Conservation (phyloP, 768 basidiomycete genomes). For the Tricholoma sp. region DNA sequence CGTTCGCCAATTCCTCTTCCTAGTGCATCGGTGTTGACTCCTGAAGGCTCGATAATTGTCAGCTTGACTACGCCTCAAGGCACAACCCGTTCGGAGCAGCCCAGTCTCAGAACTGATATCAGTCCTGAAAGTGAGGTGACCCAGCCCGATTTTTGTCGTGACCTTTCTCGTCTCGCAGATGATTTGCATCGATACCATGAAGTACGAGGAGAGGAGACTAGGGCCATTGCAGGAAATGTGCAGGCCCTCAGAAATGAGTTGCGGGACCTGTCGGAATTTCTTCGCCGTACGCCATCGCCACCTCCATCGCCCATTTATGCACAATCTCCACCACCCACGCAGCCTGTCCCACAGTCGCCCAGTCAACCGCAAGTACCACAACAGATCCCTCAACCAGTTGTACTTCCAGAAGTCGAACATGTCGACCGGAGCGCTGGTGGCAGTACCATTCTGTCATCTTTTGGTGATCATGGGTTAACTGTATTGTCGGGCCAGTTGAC, state of each 20-base stretch:
- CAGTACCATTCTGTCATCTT: constrained; percentile 32
- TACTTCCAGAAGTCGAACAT: constrained; percentile 10
- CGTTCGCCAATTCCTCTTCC: constrained; percentile 15
- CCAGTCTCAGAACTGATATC: constrained; percentile 26
- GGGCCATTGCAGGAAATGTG: constrained; percentile 62
- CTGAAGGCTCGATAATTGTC: constrained; percentile 32
- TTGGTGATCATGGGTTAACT: constrained; percentile 19
- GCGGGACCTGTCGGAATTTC: constrained; percentile 51
- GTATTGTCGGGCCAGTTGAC: constrained; percentile 25
- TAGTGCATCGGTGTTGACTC: constrained; percentile 27
- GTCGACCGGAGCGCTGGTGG: constrained; percentile 42
- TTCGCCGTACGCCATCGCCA: constrained; percentile 40
- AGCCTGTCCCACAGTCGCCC: neutral
- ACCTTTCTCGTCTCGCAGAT: constrained; percentile 45
- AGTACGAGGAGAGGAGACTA: constrained; percentile 56
- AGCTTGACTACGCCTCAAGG: constrained; percentile 37
- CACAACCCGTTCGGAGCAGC: constrained; percentile 28
- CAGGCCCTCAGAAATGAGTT: constrained; percentile 68
- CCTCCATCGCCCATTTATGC: neutral
- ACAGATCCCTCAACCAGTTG: constrained; percentile 7
- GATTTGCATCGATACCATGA: constrained; percentile 54
- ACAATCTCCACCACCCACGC: neutral
- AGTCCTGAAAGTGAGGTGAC: constrained; percentile 37
- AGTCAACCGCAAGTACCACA: constrained; percentile 4
- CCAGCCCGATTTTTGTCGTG: constrained; percentile 45